A percentile compares a stretch with the other conserved stretches of the same genome.
Conservation (phyloP, 2,329 filamentous ascomycete species). For the Teratosphaeria zuluensis region DNA sequence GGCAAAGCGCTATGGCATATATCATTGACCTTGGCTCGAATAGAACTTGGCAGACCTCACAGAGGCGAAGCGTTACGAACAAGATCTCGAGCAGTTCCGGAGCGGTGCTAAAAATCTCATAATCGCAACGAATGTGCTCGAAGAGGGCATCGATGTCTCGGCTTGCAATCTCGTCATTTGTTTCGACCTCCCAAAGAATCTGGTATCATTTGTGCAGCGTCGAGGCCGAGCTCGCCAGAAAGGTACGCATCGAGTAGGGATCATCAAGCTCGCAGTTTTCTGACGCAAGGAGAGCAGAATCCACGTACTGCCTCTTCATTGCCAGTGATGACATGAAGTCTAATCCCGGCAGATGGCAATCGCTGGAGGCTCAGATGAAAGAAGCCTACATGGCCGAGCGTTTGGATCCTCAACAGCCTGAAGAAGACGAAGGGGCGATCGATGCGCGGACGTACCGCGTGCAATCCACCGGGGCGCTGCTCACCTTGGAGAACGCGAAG, state of each 20-base stretch:
- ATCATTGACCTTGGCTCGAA: neutral
- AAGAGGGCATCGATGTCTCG: constrained; percentile 54
- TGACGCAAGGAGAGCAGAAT: constrained; percentile 19
- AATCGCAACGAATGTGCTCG: constrained; percentile 48
- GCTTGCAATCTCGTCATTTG: constrained; percentile 56
- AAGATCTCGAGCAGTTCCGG: constrained; percentile 46
- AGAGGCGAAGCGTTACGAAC: constrained; percentile 38
- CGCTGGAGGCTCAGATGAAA: constrained; percentile 65
- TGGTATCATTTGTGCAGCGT: constrained; percentile 57
- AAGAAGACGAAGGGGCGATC: constrained; percentile 40
- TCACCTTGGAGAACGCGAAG: constrained; percentile 65
- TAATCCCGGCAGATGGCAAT: constrained; percentile 47
- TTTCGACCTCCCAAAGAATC: constrained; percentile 51
- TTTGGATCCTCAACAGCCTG: constrained; percentile 22
- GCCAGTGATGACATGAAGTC: constrained; percentile 27
- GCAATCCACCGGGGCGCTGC: constrained; percentile 46
- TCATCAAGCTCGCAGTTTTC: neutral
- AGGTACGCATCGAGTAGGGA: constrained; percentile 11
- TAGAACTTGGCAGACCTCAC: constrained; percentile 39
- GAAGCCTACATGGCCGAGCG: constrained; percentile 57
- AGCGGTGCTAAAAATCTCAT: constrained; percentile 47
- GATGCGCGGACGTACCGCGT: constrained; percentile 36
- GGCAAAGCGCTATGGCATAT: neutral
- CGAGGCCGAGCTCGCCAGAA: constrained; percentile 52
- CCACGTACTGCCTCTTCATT: constrained; percentile 43